Conservation (phyloP, 129 eudicot species). For the Arctium minus region DNA sequence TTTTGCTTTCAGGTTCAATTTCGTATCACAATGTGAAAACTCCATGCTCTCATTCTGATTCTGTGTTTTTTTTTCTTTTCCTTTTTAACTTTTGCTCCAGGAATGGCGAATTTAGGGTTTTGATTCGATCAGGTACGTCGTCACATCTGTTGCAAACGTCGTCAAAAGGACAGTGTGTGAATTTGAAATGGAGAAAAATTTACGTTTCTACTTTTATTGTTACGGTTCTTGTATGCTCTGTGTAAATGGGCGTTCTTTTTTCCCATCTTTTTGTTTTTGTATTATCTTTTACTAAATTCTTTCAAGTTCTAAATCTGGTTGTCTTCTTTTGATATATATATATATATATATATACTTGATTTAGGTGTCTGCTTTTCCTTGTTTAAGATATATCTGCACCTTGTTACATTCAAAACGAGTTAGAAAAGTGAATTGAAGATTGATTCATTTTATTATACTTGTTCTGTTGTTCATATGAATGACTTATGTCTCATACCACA, state of each 20-base stretch:
- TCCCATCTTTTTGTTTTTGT: neutral
- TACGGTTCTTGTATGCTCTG: neutral
- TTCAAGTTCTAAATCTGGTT: neutral
- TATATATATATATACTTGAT: too few species aligned
- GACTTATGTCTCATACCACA: neutral
- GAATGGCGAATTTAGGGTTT: neutral
- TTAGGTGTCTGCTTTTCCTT: neutral
- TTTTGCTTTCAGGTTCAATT: neutral
- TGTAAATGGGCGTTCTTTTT: neutral
- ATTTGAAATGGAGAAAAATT: too few species aligned
- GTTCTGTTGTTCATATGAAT: neutral
- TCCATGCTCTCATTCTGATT: neutral
- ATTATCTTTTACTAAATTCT: neutral
- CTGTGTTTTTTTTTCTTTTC: neutral
- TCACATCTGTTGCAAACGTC: neutral
- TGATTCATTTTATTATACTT: too few species aligned
- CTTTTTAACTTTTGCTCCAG: neutral
- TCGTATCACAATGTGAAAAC: neutral
- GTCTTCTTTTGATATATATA: neutral
- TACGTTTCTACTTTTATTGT: neutral
- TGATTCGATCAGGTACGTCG: neutral
- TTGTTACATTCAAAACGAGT: neutral
- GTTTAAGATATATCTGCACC: neutral
- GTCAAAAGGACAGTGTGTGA: neutral
- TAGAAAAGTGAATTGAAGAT: too few species aligned